Percentiles rank a stretch among this genome's conserved stretches.
Conservation (phyloP, 2,329 filamentous ascomycete genomes). For the Aspergillus sp. region DNA sequence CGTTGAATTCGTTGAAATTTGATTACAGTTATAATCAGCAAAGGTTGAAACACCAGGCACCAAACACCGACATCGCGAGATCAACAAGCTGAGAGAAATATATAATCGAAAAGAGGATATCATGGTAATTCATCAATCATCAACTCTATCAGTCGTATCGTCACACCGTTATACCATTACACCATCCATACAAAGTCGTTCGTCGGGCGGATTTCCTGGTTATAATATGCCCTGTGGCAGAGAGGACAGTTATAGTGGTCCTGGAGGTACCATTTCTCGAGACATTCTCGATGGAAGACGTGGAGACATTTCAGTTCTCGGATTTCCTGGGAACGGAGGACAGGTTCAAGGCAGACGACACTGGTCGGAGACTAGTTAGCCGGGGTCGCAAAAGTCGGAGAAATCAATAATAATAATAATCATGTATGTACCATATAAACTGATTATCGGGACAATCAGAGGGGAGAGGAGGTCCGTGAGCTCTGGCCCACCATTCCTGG, state of each 20-base stretch:
- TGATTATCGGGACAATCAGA: constrained; percentile 35
- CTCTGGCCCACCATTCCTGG: constrained; percentile 38
- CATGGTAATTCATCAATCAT: not conserved
- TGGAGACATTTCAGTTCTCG: constrained; percentile 40
- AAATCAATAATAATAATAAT: not conserved
- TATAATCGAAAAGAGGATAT: constrained; percentile 1
- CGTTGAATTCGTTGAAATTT: not conserved
- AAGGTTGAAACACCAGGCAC: not conserved
- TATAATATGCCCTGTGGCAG: constrained; percentile 38
- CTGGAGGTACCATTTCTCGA: constrained; percentile 41
- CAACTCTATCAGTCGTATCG: not conserved
- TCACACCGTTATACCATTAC: constrained; percentile 27
- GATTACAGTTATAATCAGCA: not conserved
- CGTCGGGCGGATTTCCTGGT: constrained; percentile 27
- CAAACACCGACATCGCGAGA: not conserved
- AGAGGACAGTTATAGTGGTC: constrained; percentile 41
- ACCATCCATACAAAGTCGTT: constrained; percentile 41
- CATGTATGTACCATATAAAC: constrained; percentile 39
- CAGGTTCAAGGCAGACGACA: constrained; percentile 40
- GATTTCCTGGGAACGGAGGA: constrained; percentile 36
- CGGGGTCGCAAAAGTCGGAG: not conserved
- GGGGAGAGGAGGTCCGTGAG: constrained; percentile 32
- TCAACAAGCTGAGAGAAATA: not conserved
- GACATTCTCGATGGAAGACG: constrained; percentile 41
- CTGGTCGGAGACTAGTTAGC: constrained; percentile 20